Evolutionary conservation across 805 yeast genomes (phyloP), one percentile per base, ranked within the genome.

Genomic region (Pichia pseudocactophila): DNA sequence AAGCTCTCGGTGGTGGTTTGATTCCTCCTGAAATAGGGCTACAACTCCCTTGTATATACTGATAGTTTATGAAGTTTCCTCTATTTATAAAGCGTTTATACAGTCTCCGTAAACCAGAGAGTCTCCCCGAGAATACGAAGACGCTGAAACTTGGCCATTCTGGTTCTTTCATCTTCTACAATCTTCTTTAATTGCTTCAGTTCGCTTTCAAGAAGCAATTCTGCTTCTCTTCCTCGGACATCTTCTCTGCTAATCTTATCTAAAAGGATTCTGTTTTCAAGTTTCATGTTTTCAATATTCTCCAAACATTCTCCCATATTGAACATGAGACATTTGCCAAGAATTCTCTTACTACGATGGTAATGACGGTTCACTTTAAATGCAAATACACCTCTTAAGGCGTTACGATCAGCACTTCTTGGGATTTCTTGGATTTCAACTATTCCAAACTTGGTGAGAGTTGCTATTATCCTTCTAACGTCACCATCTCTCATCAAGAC

Each of bases 401-500:
- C 95, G 2, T 95, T 89, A 51, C 97, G 73, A 59, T 92, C 97
- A 19, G 78, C 80, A 8, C 95, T 82, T 54, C 90, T 76, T 11
- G 97, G 97, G 25, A 92, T 82, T 64, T 92, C 98, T 62, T 90
- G 97, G 30, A 89, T 72, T 57, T 90, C 96, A 16, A 89, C 66
- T 16, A 84, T 73, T 47, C 89, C 87, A 49, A 77, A 70, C 41
- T 73, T 74, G 22, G 84, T 73, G 41, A 92, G 65, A 28, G 75
- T 73, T 36, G 82, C 74, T 35, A 88, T 64, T 35, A 82, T 78
- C 32, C 80, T 77, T 43, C 96, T 71, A 8, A 88, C 83, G 30
- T 79, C 82, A 46, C 74, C 76, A 45, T 87, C 94, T 50, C 77
- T 84, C 61, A 92, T 70, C 40, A 92, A 63, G 2, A 92, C 90